Percentiles rank a stretch among this genome's conserved stretches.
phyloP scores from a whole-genome alignment of 148 eudicot genomes.

The Drosera capensis region DNA sequence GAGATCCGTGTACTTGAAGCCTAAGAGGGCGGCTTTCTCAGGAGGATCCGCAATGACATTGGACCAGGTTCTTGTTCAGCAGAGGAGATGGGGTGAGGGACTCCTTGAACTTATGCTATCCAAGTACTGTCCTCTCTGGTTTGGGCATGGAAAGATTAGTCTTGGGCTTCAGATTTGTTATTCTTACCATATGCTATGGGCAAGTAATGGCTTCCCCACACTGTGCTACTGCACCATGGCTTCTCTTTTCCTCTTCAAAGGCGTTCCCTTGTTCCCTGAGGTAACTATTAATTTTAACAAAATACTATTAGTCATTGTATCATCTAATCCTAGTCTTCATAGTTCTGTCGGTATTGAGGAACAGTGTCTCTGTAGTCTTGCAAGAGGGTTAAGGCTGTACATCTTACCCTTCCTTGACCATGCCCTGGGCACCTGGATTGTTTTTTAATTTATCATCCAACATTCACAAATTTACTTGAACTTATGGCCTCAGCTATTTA shows the following conservation, averaged over 20 bases:
- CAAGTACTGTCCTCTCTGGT: constrained; percentile 41
- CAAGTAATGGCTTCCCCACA: constrained; percentile 35
- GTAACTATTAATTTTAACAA: constrained; percentile 12
- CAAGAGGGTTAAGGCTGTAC: too few relatives aligned
- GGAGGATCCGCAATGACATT: constrained; percentile 55
- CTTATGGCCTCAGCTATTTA: neutral
- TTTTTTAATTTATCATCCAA: neutral
- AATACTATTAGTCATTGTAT: neutral
- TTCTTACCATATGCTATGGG: constrained; percentile 38
- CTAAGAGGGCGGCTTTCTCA: constrained; percentile 34
- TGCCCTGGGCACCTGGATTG: neutral
- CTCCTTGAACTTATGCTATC: constrained; percentile 50
- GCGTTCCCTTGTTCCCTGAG: constrained; percentile 53
- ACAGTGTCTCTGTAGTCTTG: neutral
- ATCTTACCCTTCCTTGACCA: too few relatives aligned
- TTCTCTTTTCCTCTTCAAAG: constrained; percentile 48
- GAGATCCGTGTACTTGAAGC: constrained; percentile 55
- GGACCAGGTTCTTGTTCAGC: constrained; percentile 46
- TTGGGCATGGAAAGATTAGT: constrained; percentile 37
- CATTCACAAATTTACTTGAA: neutral
- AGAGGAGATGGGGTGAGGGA: constrained; percentile 93
- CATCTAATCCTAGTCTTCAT: neutral
- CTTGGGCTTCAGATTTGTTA: constrained; percentile 39
- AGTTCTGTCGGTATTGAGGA: neutral
- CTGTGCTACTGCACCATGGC: constrained; percentile 47